Base-by-base conservation (phyloP, 345 rosid species). In the Syzygium grande region DNA sequence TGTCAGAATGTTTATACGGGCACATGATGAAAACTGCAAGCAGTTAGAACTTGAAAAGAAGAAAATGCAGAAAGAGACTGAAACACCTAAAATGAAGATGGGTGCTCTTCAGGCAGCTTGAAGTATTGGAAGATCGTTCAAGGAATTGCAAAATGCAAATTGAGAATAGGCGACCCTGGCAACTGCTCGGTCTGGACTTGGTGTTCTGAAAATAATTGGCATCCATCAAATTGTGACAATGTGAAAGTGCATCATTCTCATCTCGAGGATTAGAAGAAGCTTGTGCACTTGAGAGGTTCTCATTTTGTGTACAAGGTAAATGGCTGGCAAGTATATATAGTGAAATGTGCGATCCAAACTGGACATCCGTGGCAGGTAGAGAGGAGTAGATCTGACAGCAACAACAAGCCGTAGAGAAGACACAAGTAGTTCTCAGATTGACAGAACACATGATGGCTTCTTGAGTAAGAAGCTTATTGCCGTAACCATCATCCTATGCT, bases 21-120 rank as follows among this genome's bases (percentile, higher is more conserved):
- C 99, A 29, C 98, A 92, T 30, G 94, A 91, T 41, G 98, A 97
- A 89, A 97, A 97, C 89, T 90, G 89, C 91, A 97, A 97, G 92
- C 96, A 95, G 89, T 91, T 90, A 7, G 98, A 94, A 92, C 93
- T 87, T 4, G 98, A 95, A 91, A 92, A 86, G 90, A 97, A 94
- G 92, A 95, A 95, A 91, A 88, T 89, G 89, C 90, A 5, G 95
- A 94, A 90, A 91, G 41, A 68, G 95, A 92, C 86, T 34, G 65
- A 53, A 93, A 93, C 88, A 51, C 93, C 21, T 73, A 38, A 73
- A 38, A 11, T 73, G 83, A 93, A 90, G 89, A 46, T 85, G 87
- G 89, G 87, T 88, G 89, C 86, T 90, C 80, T 73, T 73, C 49
- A 73, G 83, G 83, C 83, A 19, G 49, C 83, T 73, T 73, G 49